These are phyloP conservation scores for Phialophora tarda DNA, from an alignment of 2,329 filamentous ascomycete genomes.

Conservation along the genomic window DNA sequence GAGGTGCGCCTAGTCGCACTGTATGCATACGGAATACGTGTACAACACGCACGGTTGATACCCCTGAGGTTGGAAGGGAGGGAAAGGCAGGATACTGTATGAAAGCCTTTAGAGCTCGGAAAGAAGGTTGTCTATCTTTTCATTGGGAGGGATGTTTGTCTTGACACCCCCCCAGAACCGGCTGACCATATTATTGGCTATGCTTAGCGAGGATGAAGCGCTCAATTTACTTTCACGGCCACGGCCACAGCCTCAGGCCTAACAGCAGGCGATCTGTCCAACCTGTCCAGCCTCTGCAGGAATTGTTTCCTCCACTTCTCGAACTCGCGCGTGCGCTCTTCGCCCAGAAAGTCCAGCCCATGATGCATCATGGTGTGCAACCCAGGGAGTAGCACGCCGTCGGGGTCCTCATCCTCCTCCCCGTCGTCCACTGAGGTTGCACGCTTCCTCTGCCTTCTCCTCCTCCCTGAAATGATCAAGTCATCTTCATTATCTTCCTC, in stretches of 20 bases:
- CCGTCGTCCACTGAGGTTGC: conserved; percentile 18
- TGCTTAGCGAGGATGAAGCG: background rate
- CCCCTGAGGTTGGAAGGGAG: background rate
- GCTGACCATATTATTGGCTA: background rate
- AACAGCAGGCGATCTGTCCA: conserved; percentile 38
- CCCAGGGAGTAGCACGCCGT: conserved; percentile 51
- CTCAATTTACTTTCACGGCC: conserved; percentile 16
- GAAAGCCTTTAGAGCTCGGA: background rate
- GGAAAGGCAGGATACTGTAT: background rate
- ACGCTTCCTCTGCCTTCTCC: background rate
- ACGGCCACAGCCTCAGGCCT: conserved; percentile 4
- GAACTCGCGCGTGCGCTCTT: conserved; percentile 51
- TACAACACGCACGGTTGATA: background rate
- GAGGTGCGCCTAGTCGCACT: background rate
- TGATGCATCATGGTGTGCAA: conserved; percentile 59
- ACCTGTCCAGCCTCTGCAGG: conserved; percentile 46
- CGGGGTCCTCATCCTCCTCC: conserved; percentile 41
- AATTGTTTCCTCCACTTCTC: conserved; percentile 52
- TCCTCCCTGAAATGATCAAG: background rate
- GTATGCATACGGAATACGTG: background rate
- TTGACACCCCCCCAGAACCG: background rate
- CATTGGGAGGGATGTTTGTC: background rate
- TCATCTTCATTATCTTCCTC: conserved; percentile 35
- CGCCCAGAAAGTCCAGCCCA: conserved; percentile 54
- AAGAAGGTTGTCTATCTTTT: background rate